Evolutionary conservation across 345 rosid genomes (phyloP), one percentile per base, ranked within the genome.

Genomic region (Carallia brachiata): DNA sequence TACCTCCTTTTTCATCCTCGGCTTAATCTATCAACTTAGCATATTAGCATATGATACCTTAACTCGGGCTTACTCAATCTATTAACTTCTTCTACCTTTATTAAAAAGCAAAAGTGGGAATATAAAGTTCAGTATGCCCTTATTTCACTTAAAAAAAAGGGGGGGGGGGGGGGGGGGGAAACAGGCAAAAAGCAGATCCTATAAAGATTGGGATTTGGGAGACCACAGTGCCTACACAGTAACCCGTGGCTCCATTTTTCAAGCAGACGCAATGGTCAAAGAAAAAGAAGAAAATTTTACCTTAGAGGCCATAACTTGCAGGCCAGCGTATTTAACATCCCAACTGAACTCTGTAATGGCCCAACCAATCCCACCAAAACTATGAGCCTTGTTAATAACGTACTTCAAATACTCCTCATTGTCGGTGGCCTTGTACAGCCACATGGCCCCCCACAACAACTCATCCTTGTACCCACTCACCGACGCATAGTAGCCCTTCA

Each of bases 381-480:
- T 3, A n/a, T 39, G 27, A 53, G 77, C 71, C 5, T 73, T 59
- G 39, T 54, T 44, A 6, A 77, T 55, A 1, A 69, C 74, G 52
- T 77, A 77, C n/a, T 60, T 61, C 48, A 77, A 36, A 63, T 69
- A 68, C 15, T 27, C 66, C 23, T 52, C 68, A 28, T 69, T 69
- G 81, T 65, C 77, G 67, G 81, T 77, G 77, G 81, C 81, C 36
- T 73, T 77, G 74, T 77, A 73, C 34, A 77, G 59, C 81, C 81
- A 77, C 73, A 77, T 16, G 34, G 71, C 70, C 39, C 70, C 74
- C 77, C 81, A 95, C 79, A 95, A 73, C 87, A 95, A 76, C 87
- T 95, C 99, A 62, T 95, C 99, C 91, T 78, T 88, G 87, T 86
- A 92, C 48, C 99, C 99, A 82, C 99, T 95, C 81, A 92, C 97